Base-by-base conservation (phyloP, 805 yeast genomes). In the Clavispora fructus region DNA sequence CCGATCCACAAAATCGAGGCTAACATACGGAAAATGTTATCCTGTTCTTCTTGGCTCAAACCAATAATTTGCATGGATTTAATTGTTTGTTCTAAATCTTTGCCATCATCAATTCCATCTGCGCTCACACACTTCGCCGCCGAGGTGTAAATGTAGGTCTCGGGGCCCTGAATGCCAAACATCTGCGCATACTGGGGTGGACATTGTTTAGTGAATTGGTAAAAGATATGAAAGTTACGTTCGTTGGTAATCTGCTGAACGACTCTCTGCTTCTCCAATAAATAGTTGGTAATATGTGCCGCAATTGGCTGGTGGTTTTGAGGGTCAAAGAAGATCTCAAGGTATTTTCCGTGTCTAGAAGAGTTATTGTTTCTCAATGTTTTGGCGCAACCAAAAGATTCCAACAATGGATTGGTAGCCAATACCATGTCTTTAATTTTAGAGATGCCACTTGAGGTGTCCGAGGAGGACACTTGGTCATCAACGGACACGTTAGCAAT, bases 151-250 rank as follows among this genome's bases (percentile, higher is more conserved):
- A 85, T 65, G 64, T 94, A 94, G 45, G 91, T 83, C 60, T 94
- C 98, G 0, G 99, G 99, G 30, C 82, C 82, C 67, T 94, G 98
- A 48, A 94, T 82, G 44, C 99, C 99, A 62, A 74, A 91, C 31
- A 69, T 72, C 55, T 87, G 89, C 61, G 96, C 84, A 62, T 92
- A 90, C 46, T 75, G 75, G 33, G 89, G 91, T 12, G 89, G 80
- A 2, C 97, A 95, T 51, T 88, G 87, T 63, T 92, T 94, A 11
- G 97, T 86, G 64, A 87, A 86, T 69, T 94, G 99, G 63, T 94
- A 94, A 63, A 94, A 94, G 47, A 94, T 94, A 64, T 94, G 99
- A 73, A 94, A 94, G 63, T 94, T 94, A 65, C 99, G 80, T 72
- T 94, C 99, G 56, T 86, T 83, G 52, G 80, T 75, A 54, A 90